phyloP scores from a whole-genome alignment of 306 rosid species.

The Fagus sylvatica region DNA sequence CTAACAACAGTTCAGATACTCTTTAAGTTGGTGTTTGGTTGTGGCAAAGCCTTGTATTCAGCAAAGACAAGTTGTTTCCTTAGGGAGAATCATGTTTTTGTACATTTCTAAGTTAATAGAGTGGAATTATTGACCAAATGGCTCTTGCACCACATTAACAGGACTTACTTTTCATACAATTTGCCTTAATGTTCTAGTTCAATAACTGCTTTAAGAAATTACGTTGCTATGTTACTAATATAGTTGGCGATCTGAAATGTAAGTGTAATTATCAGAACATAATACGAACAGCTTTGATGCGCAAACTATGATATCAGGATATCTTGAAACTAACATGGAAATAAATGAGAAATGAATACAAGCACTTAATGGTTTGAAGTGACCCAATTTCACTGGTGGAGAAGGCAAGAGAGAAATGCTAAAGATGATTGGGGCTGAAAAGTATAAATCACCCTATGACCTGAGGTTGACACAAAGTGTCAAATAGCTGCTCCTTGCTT shows the following conservation, averaged over 20 bases:
- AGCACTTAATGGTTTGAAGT: background rate
- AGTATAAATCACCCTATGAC: background rate
- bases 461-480: background rate
- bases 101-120: background rate
- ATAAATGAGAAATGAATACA: background rate
- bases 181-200: background rate
- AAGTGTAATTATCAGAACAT: background rate
- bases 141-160: background rate
- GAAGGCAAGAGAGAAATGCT: background rate
- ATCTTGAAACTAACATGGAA: background rate
- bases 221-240: background rate
- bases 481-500: background rate
- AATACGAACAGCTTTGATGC: background rate
- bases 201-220: background rate
- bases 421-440: background rate
- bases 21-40: background rate
- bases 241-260: background rate
- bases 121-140: background rate
- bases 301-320: background rate
- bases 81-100: background rate
- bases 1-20: background rate
- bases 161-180: background rate
- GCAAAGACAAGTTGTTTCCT: background rate
- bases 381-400: background rate
- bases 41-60: background rate